These are phyloP conservation scores for Saccharum officinarum DNA, from an alignment of 176 grass and related monocot species.

Conservation along the genomic window DNA sequence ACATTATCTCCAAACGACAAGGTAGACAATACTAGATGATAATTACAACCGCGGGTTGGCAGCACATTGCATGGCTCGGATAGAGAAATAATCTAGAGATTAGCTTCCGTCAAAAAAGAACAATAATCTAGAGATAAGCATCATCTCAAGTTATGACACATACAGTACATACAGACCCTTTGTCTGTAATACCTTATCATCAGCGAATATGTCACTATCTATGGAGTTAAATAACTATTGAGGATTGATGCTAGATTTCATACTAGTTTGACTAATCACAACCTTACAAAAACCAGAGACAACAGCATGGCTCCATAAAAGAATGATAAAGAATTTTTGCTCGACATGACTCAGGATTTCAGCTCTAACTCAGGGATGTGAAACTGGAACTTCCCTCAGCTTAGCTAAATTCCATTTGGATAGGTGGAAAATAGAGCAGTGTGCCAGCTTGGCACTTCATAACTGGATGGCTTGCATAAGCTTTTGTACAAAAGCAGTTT, in stretches of 20 bases:
- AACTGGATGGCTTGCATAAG: not conserved
- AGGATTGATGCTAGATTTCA: slow-evolving; percentile 36
- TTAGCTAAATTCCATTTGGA: slow-evolving; percentile 14
- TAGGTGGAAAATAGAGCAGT: slow-evolving; percentile 2
- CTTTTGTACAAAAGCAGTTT: not conserved
- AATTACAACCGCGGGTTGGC: not conserved
- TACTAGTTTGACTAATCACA: slow-evolving; percentile 38
- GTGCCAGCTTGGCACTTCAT: not conserved
- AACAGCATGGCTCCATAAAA: slow-evolving; percentile 21
- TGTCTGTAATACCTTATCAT: slow-evolving; percentile 31
- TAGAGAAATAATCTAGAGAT: slow-evolving; percentile 15
- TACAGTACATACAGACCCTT: slow-evolving; percentile 12
- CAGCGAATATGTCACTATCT: slow-evolving; percentile 30
- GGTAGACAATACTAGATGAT: slow-evolving; percentile 28
- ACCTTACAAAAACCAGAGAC: slow-evolving; percentile 48
- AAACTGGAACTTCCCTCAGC: not conserved
- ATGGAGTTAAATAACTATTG: slow-evolving; percentile 24
- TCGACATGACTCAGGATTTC: not conserved
- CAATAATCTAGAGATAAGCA: slow-evolving; percentile 16
- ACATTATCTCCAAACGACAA: slow-evolving; percentile 37
- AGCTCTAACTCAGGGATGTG: not conserved
- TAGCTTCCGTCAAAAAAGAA: not conserved
- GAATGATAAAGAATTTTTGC: slow-evolving; percentile 16
- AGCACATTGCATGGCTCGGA: slow-evolving; percentile 11
- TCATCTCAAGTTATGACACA: not conserved